Base-by-base conservation (phyloP, 257 asterid genomes). In the Nyctanthes arbortristis region DNA sequence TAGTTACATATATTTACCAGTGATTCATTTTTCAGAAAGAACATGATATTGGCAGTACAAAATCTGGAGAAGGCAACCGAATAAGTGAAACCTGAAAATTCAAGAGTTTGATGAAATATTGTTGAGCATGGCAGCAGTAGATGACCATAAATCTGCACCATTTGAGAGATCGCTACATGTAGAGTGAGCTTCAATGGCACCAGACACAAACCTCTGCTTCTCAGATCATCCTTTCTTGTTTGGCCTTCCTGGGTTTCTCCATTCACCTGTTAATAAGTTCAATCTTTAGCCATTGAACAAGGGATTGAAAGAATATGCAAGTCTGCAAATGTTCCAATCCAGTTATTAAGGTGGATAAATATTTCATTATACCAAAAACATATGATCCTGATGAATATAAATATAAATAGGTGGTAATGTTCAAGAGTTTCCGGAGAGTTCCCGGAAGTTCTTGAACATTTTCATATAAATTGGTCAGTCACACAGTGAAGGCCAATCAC, bases 81-180 rank as follows among this genome's bases (percentile, higher is more conserved):
- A 52, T 2, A 24, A 79, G 58, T 30, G 29, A 22, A 22, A 22
- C 5, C 54, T 57, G 4, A 40, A 7, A 14, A 52, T 33, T 69
- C 67, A 79, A 65, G 65, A 72, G 74, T 67, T 61, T 7, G 77
- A 73, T 3, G 87, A 68, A 40, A 73, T 68, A n/a, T 71, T 71
- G 80, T 75, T 77, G 71, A 73, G 75, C 82, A 73, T 75, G 39
- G 85, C 59, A 52, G 84, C 79, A 12, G 81, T 82, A 14, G 96
- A 87, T 11, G 96, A 87, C 97, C 96, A 93, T 43, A 91, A 61
- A 79, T 89, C 96, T n/a, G 96, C 99, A 5, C 99, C 99, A 20
- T 89, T 93, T 7, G 84, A 80, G 77, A 72, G 67, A 78, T 84
- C 0, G 91, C 87, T 57, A 90, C 87, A 24, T 79, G 94, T 31